Base-by-base conservation (phyloP, 1,284 basidiomycete genomes). In the Paramarasmius palmivorus region DNA sequence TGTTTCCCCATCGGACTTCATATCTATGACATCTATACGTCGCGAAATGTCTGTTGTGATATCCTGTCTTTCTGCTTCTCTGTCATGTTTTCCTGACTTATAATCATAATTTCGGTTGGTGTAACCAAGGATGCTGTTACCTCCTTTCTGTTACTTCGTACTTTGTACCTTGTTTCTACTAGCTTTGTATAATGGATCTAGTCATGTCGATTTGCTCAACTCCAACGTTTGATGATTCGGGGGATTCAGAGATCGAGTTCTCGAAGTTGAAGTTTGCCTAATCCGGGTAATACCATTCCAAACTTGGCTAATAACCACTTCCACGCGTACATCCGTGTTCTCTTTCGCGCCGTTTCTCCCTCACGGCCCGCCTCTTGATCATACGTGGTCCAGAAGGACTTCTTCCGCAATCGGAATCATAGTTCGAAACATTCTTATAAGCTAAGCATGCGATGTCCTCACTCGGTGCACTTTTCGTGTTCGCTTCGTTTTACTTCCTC, bases 371-470 rank as follows among this genome's bases (percentile, higher is more conserved):
- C 7, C 7, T 12, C 29, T 32, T 32, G 29, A 6, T 32, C 29
- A 6, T 6, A 32, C 12, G 7, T 32, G 29, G 12, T 32, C 29
- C 12, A 32, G 29, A 12, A 32, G 12, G 29, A 12, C 29, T 57
- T 66, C 22, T 29, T 63, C 9, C 59, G 45, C 17, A 52, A 58
- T 41, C 58, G 65, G 12, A 62, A 59, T 14, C 49, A 53, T 26
- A 64, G n/a, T n/a, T n/a, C n/a, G 58, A 56, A 61, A 61, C 12
- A 64, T 12, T 32, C 29, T 32, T 12, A 32, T 32, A 68, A 32
- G 29, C 29, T 32, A 32, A 26, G 23, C 35, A 23, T 52, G 60
- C 2, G 36, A 69, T n/a, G 35, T 68, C 23, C 59, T 72, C 10
- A 32, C 29, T 32, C 29, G 29, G 29, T 32, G 29, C 29, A 14